These are phyloP conservation scores for Haplosporangium sp. DNA, from an alignment of 371 early-diverging fungal species.

Conservation along the genomic window DNA sequence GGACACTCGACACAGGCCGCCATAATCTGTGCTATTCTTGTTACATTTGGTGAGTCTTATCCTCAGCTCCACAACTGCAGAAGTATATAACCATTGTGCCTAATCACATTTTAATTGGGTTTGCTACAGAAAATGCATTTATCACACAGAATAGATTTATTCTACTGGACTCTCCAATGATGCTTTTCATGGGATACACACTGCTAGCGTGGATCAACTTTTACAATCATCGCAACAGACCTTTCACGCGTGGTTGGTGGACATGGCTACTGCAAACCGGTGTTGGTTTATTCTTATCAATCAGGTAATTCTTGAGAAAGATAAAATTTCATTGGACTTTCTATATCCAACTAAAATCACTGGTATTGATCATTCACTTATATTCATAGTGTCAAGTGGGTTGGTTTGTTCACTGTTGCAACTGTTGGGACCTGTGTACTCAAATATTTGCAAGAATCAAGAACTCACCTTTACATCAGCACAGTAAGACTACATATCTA, in stretches of 20 bases:
- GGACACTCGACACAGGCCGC: constrained; percentile 78
- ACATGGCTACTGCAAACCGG: constrained; percentile 92
- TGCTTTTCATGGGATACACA: constrained; percentile 92
- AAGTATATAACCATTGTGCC: too few species aligned
- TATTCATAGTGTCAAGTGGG: constrained; percentile 96
- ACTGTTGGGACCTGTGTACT: constrained; percentile 78
- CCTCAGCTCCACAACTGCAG: too few species aligned
- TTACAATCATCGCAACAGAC: constrained; percentile 77
- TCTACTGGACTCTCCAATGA: constrained; percentile 96
- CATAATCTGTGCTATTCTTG: constrained; percentile 73
- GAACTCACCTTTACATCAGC: constrained; percentile 34
- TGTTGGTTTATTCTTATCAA: constrained; percentile 87
- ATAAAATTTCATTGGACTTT: background rate
- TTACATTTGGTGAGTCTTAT: constrained; percentile 71
- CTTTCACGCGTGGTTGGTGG: constrained; percentile 90
- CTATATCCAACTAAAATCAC: too few species aligned
- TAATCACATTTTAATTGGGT: background rate
- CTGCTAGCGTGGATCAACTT: constrained; percentile 83
- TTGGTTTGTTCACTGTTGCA: constrained; percentile 95
- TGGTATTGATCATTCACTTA: too few species aligned
- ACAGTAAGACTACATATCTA: constrained; percentile 18
- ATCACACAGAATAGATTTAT: constrained; percentile 95
- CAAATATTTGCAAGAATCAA: constrained; percentile 43
- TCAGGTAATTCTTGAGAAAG: constrained; percentile 35
- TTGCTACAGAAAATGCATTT: constrained; percentile 78